Percentiles rank a stretch among this genome's conserved stretches.
These are phyloP conservation scores for Mucor mucedo DNA, from an alignment of 371 early-diverging fungal genomes.

Conservation along the genomic window DNA sequence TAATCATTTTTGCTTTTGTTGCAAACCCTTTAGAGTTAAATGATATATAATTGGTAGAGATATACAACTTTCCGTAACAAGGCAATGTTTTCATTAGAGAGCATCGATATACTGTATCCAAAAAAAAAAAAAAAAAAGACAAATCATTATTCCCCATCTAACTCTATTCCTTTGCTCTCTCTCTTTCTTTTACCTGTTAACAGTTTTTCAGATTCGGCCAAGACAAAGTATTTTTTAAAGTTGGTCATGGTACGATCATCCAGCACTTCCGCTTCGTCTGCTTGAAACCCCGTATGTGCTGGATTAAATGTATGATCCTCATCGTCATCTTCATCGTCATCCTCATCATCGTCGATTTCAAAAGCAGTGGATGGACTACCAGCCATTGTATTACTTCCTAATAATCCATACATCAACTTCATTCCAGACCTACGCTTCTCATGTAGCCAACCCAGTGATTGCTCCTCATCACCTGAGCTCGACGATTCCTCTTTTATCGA, in stretches of 20 bases:
- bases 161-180: not conserved
- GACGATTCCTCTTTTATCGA: slow-evolving; percentile 28
- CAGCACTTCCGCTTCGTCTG: slow-evolving; percentile 35
- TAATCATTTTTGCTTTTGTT: slow-evolving; percentile 58
- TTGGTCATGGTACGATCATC: slow-evolving; percentile 46
- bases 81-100: slow-evolving; percentile 56
- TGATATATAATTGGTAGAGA: slow-evolving; percentile 69
- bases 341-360: slow-evolving; percentile 38
- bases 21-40: slow-evolving; percentile 71
- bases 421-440: slow-evolving; percentile 51
- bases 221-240: slow-evolving; percentile 64
- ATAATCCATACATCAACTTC: slow-evolving; percentile 48
- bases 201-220: slow-evolving; percentile 64
- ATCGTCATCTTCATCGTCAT: slow-evolving; percentile 29
- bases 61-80: slow-evolving; percentile 69
- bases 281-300: not conserved
- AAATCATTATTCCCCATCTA: not conserved
- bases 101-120: slow-evolving; percentile 47
- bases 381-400: slow-evolving; percentile 27
- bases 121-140: too few relatives aligned
- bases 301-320: not conserved
- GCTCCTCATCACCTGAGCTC: slow-evolving; percentile 50
- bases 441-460: slow-evolving; percentile 43
- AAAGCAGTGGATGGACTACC: slow-evolving; percentile 34
- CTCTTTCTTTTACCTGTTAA: slow-evolving; percentile 46